Evolutionary conservation across 2,329 filamentous ascomycete genomes (phyloP).

Genomic region (Exophiala alcalophila): DNA sequence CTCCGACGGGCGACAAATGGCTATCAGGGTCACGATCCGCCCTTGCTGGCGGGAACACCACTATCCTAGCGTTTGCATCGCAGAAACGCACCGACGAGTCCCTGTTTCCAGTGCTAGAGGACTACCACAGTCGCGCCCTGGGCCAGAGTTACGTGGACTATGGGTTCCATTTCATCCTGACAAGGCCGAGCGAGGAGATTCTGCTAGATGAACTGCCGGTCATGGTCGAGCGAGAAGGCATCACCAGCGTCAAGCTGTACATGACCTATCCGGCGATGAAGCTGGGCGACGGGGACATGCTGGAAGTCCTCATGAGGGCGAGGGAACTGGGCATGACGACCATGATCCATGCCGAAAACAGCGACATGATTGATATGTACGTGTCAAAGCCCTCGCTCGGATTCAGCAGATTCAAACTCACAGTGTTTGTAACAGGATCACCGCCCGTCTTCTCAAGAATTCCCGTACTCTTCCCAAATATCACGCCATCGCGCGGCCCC

Average conservation of each 20-base stretch:
- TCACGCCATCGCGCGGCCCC: slow-evolving; percentile 43
- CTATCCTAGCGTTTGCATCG: slow-evolving; percentile 57
- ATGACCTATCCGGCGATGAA: slow-evolving; percentile 47
- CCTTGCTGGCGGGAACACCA: slow-evolving; percentile 59
- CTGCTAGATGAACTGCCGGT: slow-evolving; percentile 40
- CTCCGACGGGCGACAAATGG: slow-evolving; percentile 45
- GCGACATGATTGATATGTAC: slow-evolving; percentile 43
- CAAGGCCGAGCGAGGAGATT: slow-evolving; percentile 33
- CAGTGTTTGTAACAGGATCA: slow-evolving; percentile 28
- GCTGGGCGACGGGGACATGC: slow-evolving; percentile 41
- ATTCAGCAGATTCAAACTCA: no score
- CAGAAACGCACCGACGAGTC: slow-evolving; percentile 49
- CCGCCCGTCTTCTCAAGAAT: slow-evolving; percentile 21
- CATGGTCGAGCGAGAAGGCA: slow-evolving; percentile 40
- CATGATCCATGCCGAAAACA: slow-evolving; percentile 49
- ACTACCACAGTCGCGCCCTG: slow-evolving; percentile 47
- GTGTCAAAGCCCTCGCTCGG: no score
- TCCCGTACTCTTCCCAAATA: slow-evolving; percentile 36
- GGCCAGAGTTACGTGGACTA: slow-evolving; percentile 56
- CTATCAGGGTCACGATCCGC: slow-evolving; percentile 53
- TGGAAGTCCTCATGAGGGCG: slow-evolving; percentile 44
- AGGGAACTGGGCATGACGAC: slow-evolving; percentile 44
- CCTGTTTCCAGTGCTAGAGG: slow-evolving; percentile 46
- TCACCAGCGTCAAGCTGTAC: slow-evolving; percentile 49
- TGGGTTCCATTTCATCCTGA: slow-evolving; percentile 48